phyloP scores from a whole-genome alignment of 2,329 filamentous ascomycete genomes.

The Curvularia spicifera region DNA sequence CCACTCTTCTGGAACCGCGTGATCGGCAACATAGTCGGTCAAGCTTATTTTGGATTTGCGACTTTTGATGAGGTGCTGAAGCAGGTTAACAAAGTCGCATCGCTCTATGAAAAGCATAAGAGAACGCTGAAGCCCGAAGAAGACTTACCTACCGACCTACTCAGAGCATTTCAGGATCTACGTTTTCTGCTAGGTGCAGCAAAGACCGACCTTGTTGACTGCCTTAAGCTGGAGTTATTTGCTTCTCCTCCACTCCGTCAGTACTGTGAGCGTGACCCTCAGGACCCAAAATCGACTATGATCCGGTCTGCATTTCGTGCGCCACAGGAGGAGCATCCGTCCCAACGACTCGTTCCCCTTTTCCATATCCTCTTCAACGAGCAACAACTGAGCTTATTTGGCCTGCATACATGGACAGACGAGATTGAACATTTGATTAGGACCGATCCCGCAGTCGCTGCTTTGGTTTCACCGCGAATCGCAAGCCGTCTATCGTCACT shows the following conservation, averaged over 20 bases:
- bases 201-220: constrained; percentile 8
- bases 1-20: constrained; percentile 28
- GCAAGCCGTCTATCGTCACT: constrained; percentile 53
- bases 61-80: constrained; percentile 19
- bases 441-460: constrained; percentile 45
- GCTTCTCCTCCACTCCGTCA: background rate
- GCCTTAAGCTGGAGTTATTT: background rate
- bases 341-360: constrained; percentile 18
- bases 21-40: constrained; percentile 1
- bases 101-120: constrained; percentile 10
- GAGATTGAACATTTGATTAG: constrained; percentile 56
- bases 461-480: constrained; percentile 51
- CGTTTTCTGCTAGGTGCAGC: constrained; percentile 16
- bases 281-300: background rate
- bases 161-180: constrained; percentile 21
- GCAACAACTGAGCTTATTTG: constrained; percentile 9
- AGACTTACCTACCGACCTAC: constrained; percentile 18
- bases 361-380: constrained; percentile 16
- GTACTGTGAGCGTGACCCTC: background rate
- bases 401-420: constrained; percentile 47
- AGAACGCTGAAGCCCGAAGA: constrained; percentile 3
- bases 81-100: constrained; percentile 19
- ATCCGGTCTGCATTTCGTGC: constrained; percentile 8
- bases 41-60: constrained; percentile 20
- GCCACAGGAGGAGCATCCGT: constrained; percentile 5